Percentiles rank a stretch among this genome's conserved stretches.
phyloP scores from a whole-genome alignment of 75 land plant genomes.

The Ceratopteris richardii region DNA sequence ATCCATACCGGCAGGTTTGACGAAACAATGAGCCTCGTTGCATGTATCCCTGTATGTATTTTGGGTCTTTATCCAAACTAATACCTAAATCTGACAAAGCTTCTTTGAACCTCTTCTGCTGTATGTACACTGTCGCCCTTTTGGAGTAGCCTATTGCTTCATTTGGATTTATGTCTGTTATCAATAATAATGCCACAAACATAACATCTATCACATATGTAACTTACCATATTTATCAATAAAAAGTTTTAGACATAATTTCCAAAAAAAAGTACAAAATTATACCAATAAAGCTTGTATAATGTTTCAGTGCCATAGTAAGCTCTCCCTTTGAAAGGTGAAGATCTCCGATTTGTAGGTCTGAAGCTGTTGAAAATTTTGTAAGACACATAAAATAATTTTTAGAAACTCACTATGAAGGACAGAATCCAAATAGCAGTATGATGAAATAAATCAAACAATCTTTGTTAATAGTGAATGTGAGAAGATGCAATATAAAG shows the following conservation, averaged over 20 bases:
- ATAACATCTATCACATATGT: neutral
- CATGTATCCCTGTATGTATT: conserved; percentile 75
- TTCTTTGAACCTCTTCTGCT: conserved; percentile 45
- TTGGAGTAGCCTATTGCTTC: conserved; percentile 40
- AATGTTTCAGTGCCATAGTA: conserved; percentile 24
- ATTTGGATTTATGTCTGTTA: conserved; percentile 38
- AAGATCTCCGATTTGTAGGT: conserved; percentile 37
- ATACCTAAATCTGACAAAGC: conserved; percentile 68
- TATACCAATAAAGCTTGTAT: conserved; percentile 33
- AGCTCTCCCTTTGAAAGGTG: conserved; percentile 35
- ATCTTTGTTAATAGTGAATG: too few species aligned
- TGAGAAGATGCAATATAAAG: too few species aligned
- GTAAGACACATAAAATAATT: too few species aligned
- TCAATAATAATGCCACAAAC: neutral
- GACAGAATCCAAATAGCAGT: too few species aligned
- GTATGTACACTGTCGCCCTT: conserved; percentile 40
- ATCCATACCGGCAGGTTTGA: conserved; percentile 65
- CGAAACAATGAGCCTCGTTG: conserved; percentile 71
- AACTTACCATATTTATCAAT: neutral
- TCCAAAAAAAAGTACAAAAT: too few species aligned
- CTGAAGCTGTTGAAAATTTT: conserved; percentile 19
- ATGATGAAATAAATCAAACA: too few species aligned
- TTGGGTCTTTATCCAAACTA: conserved; percentile 66
- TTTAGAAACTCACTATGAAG: too few species aligned
- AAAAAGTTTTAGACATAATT: neutral